Percentiles rank a stretch among this genome's conserved stretches.
Evolutionary conservation across 768 basidiomycete genomes (phyloP).

Genomic region (Leccinum rimulosum): DNA sequence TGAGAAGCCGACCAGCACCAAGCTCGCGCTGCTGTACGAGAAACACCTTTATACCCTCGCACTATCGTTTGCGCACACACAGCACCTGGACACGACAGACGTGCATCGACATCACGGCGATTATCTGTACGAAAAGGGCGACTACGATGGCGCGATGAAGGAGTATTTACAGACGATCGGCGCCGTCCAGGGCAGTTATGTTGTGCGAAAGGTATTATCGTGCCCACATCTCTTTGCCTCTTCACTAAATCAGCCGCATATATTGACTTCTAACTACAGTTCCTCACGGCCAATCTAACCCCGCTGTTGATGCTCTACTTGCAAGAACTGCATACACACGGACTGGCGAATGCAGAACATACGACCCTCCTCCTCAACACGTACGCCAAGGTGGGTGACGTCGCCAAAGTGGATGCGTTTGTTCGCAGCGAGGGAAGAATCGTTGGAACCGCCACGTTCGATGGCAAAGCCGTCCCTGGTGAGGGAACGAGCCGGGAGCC

Average conservation of each 20-base stretch:
- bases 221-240: not conserved
- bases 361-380: slow-evolving; percentile 96
- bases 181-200: slow-evolving; percentile 87
- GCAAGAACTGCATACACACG: slow-evolving; percentile 88
- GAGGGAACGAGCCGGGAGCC: slow-evolving; percentile 60
- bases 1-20: slow-evolving; percentile 80
- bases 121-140: slow-evolving; percentile 84
- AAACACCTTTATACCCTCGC: slow-evolving; percentile 80
- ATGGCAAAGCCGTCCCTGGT: slow-evolving; percentile 21
- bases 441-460: slow-evolving; percentile 20
- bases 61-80: slow-evolving; percentile 77
- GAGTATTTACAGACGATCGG: slow-evolving; percentile 93
- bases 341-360: slow-evolving; percentile 93
- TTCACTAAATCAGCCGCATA: not conserved
- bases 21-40: slow-evolving; percentile 82
- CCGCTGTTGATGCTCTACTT: slow-evolving; percentile 94
- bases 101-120: slow-evolving; percentile 91
- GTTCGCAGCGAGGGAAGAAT: slow-evolving; percentile 81
- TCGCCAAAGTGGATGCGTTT: slow-evolving; percentile 83
- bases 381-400: slow-evolving; percentile 95
- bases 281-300: slow-evolving; percentile 94
- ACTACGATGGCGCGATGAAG: slow-evolving; percentile 91
- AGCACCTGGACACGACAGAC: slow-evolving; percentile 80
- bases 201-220: slow-evolving; percentile 83
- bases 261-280: slow-evolving; percentile 45